Evolutionary conservation across 768 basidiomycete genomes (phyloP).

Genomic region (Mycena alexandri): DNA sequence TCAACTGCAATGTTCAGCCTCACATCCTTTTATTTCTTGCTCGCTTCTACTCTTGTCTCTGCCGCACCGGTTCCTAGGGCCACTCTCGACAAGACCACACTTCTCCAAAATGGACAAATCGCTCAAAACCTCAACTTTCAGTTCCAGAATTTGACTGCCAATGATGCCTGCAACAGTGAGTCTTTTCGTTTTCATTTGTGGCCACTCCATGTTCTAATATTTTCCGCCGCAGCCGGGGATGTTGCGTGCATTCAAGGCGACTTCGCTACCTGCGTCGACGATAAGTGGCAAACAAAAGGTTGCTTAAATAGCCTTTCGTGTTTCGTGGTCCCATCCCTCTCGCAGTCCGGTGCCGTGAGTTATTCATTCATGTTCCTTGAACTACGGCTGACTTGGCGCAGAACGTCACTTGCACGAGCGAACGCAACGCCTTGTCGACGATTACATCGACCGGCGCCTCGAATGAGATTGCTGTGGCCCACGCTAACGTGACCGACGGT

Average conservation of each 20-base stretch:
- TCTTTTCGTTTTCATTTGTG: constrained; percentile 5
- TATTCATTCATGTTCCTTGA: neutral
- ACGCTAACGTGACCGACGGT: constrained; percentile 39
- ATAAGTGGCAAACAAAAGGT: constrained; percentile 52
- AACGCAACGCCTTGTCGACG: constrained; percentile 58
- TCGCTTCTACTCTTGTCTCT: constrained; percentile 44
- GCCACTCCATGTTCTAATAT: constrained; percentile 4
- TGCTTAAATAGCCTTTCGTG: constrained; percentile 58
- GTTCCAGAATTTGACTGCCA: constrained; percentile 54
- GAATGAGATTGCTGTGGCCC: constrained; percentile 53
- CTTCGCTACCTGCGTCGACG: constrained; percentile 56
- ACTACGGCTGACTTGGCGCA: constrained; percentile 36
- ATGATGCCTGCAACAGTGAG: constrained; percentile 62
- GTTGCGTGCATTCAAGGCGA: constrained; percentile 58
- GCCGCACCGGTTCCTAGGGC: constrained; percentile 50
- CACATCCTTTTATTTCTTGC: constrained; percentile 42
- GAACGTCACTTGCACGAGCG: constrained; percentile 66
- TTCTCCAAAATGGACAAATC: constrained; percentile 60
- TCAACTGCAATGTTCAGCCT: constrained; percentile 34
- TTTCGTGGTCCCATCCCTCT: constrained; percentile 65
- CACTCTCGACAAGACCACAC: constrained; percentile 54
- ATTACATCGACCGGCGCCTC: constrained; percentile 62
- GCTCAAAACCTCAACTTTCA: constrained; percentile 66
- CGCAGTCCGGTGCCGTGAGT: constrained; percentile 60
- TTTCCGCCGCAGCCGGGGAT: constrained; percentile 51